Conservation (phyloP, 768 basidiomycete species). For the Trametes cingulata region DNA sequence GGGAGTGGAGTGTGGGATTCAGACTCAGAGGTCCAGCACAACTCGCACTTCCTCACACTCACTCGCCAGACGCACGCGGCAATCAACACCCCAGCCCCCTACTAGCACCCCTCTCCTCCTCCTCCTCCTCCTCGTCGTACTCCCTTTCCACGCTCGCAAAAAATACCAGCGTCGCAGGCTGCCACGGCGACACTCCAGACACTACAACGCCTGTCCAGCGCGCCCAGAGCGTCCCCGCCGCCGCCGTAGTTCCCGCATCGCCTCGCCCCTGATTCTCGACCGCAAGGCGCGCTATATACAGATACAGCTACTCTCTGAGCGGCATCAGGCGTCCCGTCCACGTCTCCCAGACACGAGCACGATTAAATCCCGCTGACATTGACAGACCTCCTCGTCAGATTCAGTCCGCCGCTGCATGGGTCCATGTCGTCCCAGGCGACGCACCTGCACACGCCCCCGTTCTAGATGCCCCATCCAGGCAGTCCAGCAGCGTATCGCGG, state of each 20-base stretch:
- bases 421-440: neutral
- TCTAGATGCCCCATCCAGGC: neutral
- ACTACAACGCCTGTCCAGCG: neutral
- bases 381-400: too few relatives aligned
- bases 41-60: neutral
- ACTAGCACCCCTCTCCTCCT: neutral
- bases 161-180: too few relatives aligned
- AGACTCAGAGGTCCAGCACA: neutral
- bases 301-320: neutral
- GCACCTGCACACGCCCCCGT: neutral
- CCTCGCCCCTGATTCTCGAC: constrained; percentile 10
- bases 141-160: too few relatives aligned
- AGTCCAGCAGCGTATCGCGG: neutral
- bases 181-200: too few relatives aligned
- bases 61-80: constrained; percentile 1
- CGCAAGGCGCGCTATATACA: neutral
- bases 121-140: neutral
- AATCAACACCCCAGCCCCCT: neutral
- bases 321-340: neutral
- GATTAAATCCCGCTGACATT: too few relatives aligned
- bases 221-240: neutral
- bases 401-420: neutral
- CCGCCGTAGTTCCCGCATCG: neutral
- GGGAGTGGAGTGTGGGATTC: constrained; percentile 4
- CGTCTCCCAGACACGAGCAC: neutral